Evolutionary conservation across 345 rosid genomes (phyloP).

Genomic region (Diplotaxis tenuifolia): DNA sequence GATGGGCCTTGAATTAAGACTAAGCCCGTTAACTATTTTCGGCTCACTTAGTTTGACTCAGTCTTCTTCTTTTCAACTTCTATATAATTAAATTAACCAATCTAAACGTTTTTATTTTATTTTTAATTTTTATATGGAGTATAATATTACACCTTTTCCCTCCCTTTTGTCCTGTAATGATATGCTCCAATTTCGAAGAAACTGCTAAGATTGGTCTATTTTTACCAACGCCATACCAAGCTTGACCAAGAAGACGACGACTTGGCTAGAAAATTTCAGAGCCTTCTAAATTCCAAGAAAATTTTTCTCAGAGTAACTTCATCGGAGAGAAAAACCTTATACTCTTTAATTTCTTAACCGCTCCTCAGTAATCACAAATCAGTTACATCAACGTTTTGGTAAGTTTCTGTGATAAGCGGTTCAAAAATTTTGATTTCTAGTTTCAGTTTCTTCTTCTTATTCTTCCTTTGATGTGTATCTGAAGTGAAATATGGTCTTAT

Average conservation of each 20-base stretch:
- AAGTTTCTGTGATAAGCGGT: conserved; percentile 4
- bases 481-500: background rate
- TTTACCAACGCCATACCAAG: conserved; percentile 17
- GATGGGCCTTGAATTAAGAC: background rate
- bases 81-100: background rate
- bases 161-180: conserved; percentile 10
- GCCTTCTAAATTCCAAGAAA: background rate
- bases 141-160: background rate
- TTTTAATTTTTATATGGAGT: background rate
- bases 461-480: background rate
- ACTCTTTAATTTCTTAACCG: background rate
- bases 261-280: background rate
- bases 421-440: background rate
- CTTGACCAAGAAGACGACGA: conserved; percentile 14
- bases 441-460: conserved; percentile 11
- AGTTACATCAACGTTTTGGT: conserved; percentile 9
- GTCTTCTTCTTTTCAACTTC: background rate
- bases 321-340: background rate
- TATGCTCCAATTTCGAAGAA: conserved; percentile 24
- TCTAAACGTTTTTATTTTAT: background rate
- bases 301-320: background rate
- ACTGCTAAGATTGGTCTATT: conserved; percentile 19
- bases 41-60: background rate
- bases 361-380: background rate
- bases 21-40: conserved; percentile 1